phyloP scores from a whole-genome alignment of 805 yeast species.

The Maudiozyma saulgeensis region DNA sequence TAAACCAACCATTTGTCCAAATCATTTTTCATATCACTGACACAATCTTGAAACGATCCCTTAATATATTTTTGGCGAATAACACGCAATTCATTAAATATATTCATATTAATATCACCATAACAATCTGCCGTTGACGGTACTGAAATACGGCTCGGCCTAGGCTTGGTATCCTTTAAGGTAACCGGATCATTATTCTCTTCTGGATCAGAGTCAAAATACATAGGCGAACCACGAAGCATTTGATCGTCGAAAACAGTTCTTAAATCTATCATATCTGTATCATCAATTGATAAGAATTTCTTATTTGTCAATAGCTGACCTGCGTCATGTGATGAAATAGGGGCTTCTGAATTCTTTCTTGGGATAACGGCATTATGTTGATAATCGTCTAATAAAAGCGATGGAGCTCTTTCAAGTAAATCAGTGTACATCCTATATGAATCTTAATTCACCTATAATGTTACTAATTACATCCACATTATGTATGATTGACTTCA shows the following conservation, averaged over 20 bases:
- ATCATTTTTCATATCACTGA: conserved; percentile 64
- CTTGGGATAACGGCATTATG: background rate
- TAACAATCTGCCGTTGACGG: background rate
- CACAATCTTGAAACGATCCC: conserved; percentile 55
- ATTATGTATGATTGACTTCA: background rate
- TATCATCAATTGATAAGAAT: conserved; percentile 21
- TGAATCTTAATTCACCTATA: too few species aligned
- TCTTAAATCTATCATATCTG: conserved; percentile 23
- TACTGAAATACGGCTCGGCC: background rate
- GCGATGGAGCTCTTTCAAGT: background rate
- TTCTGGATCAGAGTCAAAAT: conserved; percentile 16
- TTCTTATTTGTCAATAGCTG: background rate
- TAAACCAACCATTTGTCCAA: conserved; percentile 60
- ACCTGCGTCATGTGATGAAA: conserved; percentile 3
- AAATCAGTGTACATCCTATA: background rate
- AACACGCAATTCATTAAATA: conserved; percentile 28
- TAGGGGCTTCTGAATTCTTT: background rate
- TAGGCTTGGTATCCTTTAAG: background rate
- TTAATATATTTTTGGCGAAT: conserved; percentile 58
- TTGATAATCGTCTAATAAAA: background rate
- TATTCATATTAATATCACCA: conserved; percentile 3
- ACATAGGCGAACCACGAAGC: conserved; percentile 27
- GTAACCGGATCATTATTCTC: conserved; percentile 5
- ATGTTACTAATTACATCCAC: background rate
- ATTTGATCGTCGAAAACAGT: conserved; percentile 27